Base-by-base conservation (phyloP, 768 basidiomycete species). In the Tricholoma sp. region DNA sequence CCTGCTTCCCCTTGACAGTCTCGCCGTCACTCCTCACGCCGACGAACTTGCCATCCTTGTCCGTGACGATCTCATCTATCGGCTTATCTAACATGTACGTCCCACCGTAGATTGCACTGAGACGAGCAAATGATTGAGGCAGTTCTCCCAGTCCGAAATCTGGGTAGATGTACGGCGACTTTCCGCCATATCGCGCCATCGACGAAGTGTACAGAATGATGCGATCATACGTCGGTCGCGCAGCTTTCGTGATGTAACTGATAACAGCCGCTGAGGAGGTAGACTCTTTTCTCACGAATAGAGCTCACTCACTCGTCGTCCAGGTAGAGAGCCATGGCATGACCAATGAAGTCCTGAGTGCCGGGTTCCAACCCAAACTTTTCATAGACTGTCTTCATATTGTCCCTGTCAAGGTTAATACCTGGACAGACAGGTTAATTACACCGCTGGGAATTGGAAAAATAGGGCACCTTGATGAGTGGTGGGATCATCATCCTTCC, bases 41-140 rank as follows among this genome's bases (percentile, higher is more conserved):
- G 55, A 91, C 81, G 63, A 99, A 98, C 69, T 88, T 91, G 64
- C 97, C 97, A 58, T 85, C 81, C 11, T 76, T 71, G 70, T 89
- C 91, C 45, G 88, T 92, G 55, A 97, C 88, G 63, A 98, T 94
- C 69, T 89, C 83, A 59, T 96, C 86, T 66, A 97, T 89, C 47
- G 79, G 79, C 76, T 99, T 99, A 79, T 98, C 94, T 57, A 99
- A 88, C 97, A 99, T 99, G 79, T 99, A 99, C 11, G 97, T 99
- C 41, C 97, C 97, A 39, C 97, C 97, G 69, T 99, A 98, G 70
- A 99, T 98, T 62, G 97, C 97, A 60, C 91, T 94, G 55, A 99
- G 84, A 66, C 97, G 93, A 7, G 97, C 97, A 69, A 99, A 99
- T 2, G 97, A 92, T 70, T 99, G 97, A 9, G 97, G 97, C 51